Percentiles rank a stretch among this genome's conserved stretches.
phyloP scores from a whole-genome alignment of 352 stramenopile species.

The Phytophthora pseudosyringae region DNA sequence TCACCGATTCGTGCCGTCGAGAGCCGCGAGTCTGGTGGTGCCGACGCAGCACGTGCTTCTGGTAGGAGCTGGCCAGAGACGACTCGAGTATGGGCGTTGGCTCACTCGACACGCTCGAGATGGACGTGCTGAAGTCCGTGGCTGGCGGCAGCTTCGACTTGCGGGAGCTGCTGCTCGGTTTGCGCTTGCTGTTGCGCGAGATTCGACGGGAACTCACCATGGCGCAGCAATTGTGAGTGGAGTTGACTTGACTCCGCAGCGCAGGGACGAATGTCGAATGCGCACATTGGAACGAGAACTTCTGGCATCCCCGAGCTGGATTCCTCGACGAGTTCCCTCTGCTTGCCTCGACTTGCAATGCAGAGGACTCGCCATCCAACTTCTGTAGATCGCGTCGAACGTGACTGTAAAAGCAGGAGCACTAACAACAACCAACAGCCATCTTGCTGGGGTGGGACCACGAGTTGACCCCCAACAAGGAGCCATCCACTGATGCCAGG shows the following conservation, averaged over 20 bases:
- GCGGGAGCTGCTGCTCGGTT: slow-evolving; percentile 18
- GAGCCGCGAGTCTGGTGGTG: slow-evolving; percentile 27
- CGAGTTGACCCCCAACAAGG: slow-evolving; percentile 1
- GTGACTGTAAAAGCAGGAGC: background rate
- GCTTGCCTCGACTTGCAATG: slow-evolving; percentile 18
- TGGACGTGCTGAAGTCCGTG: slow-evolving; percentile 32
- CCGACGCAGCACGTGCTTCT: slow-evolving; percentile 38
- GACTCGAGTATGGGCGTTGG: slow-evolving; percentile 38
- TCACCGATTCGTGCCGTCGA: slow-evolving; percentile 15
- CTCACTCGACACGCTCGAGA: slow-evolving; percentile 41
- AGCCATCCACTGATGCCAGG: slow-evolving; percentile 17
- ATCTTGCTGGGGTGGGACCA: background rate
- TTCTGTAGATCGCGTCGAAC: slow-evolving; percentile 25
- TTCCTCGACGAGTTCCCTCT: slow-evolving; percentile 21
- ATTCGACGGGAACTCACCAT: slow-evolving; percentile 28
- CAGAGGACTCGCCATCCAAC: slow-evolving; percentile 10
- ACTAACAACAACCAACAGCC: background rate
- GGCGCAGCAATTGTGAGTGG: no score
- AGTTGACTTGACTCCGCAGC: slow-evolving; percentile 2
- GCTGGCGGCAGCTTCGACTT: slow-evolving; percentile 7
- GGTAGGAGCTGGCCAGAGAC: slow-evolving; percentile 30
- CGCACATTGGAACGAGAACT: slow-evolving; percentile 11
- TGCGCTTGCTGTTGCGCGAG: slow-evolving; percentile 25
- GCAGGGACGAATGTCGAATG: slow-evolving; percentile 31
- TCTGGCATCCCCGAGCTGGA: slow-evolving; percentile 3